Conservation (phyloP, 2,329 filamentous ascomycete species). For the Paracorniculantispora psalliotae region DNA sequence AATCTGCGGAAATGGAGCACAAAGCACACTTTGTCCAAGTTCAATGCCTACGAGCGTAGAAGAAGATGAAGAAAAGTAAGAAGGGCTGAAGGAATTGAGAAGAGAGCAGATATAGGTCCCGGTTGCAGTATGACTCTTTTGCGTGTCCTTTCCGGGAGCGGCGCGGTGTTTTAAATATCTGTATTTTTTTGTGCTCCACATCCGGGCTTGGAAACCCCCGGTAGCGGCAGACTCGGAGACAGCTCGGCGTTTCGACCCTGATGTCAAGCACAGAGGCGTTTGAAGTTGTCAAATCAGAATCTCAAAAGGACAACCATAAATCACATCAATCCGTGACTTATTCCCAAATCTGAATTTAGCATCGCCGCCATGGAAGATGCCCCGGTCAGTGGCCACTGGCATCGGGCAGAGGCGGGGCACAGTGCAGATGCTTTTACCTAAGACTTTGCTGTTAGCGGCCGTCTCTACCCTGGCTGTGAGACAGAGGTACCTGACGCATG, state of each 20-base stretch:
- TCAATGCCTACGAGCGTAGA: not conserved
- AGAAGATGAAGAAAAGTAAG: not conserved
- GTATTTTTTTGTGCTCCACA: constrained; percentile 11
- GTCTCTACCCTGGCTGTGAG: not conserved
- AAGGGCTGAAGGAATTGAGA: not conserved
- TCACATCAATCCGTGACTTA: not conserved
- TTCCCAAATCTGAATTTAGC: not conserved
- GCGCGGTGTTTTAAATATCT: not conserved
- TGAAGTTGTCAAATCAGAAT: too few species aligned
- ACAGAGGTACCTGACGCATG: not conserved
- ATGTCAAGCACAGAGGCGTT: not conserved
- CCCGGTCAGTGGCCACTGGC: not conserved
- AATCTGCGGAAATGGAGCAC: not conserved
- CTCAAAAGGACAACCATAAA: not conserved
- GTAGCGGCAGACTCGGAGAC: constrained; percentile 9
- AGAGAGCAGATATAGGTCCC: not conserved
- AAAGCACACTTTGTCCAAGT: constrained; percentile 1
- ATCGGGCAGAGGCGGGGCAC: not conserved
- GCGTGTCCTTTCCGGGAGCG: constrained; percentile 1
- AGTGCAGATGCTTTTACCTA: not conserved
- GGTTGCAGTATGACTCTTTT: constrained; percentile 7
- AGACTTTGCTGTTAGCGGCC: not conserved
- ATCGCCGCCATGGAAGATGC: not conserved
- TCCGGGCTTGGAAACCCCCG: constrained; percentile 11
- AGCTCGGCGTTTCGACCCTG: constrained; percentile 8